Percentiles rank a stretch among this genome's conserved stretches.
phyloP scores from a whole-genome alignment of 441 rosid species.

The Populus hybrid region DNA sequence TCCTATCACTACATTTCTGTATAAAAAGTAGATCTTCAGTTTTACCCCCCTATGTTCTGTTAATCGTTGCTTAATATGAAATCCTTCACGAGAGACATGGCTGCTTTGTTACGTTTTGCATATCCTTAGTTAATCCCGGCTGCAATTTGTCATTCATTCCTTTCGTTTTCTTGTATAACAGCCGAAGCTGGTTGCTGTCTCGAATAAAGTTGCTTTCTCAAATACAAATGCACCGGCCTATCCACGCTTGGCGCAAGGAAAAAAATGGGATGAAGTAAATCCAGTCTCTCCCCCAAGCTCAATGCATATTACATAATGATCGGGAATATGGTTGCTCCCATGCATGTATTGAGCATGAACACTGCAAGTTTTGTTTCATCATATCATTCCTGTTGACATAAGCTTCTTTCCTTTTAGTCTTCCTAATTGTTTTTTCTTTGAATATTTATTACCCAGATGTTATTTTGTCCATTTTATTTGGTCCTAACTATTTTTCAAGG shows the following conservation, averaged over 20 bases:
- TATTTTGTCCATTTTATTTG: not conserved
- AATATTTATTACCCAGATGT: not conserved
- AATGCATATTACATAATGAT: not conserved
- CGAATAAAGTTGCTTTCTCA: conserved; percentile 50
- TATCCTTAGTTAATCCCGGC: not conserved
- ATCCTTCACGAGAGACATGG: not conserved
- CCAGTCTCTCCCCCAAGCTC: not conserved
- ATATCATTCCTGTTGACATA: not conserved
- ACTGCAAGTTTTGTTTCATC: not conserved
- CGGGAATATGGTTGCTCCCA: not conserved
- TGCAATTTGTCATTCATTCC: not conserved
- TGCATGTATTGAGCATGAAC: not conserved
- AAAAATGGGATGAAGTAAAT: conserved; percentile 82
- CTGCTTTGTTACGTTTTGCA: not conserved
- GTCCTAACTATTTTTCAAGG: conserved; percentile 1
- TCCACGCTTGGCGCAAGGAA: conserved; percentile 77
- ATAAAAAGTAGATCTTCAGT: not conserved
- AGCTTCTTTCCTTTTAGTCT: not conserved
- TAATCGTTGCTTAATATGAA: not conserved
- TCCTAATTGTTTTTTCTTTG: not conserved
- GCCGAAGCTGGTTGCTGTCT: conserved; percentile 79
- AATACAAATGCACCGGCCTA: conserved; percentile 79
- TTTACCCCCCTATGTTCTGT: not conserved
- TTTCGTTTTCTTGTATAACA: conserved; percentile 16
- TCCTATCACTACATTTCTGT: not conserved